Evolutionary conservation across 192 early-diverging fungal species (phyloP), one percentile per base, ranked within the genome.

Genomic region (Coemansia aciculifera): DNA sequence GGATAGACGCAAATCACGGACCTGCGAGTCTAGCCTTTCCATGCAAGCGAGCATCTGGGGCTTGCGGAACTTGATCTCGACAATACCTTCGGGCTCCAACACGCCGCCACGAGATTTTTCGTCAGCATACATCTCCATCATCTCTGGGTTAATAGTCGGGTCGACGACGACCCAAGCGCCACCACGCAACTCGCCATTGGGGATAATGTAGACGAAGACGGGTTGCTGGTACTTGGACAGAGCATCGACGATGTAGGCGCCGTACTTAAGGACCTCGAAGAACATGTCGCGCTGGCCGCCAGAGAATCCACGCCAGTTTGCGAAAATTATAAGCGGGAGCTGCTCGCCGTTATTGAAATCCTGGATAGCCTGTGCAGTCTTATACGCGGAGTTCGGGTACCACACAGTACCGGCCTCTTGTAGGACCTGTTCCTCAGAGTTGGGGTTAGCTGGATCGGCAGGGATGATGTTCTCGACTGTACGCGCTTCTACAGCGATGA

Each of bases 81-180:
- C 94, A 63, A 98, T 92, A 72, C 97, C 97, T 64, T 97, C 90
- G 36, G 97, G 96, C 84, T 99, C 97, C 3, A 99, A 75, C 9
- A 99, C 95, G 67, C 97, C 95, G 60, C 93, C 97, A 57, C 97
- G 90, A 8, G 95, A 87, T 43, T 94, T 85, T 54, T 84, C 85
- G 75, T 97, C 94, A 19, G 95, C 95, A 69, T 99, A 99, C 97
- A 99, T 99, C 79, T 99, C 97, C 97, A 99, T 99, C 90, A 93
- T 91, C 57, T 96, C 89, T 29, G 90, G 79, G 81, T 99, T 98
- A 81, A 99, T 99, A 5, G 91, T 93, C 24, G 95, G 95, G 68
- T 99, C 97, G 0, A 99, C 81, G 0, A 98, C 96, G 15, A 97
- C 97, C 97, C 97, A 99, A 10, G 96, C 94, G 62, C 97, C 97